phyloP scores from a whole-genome alignment of 352 stramenopile genomes.

The Globisporangium apiculatum region DNA sequence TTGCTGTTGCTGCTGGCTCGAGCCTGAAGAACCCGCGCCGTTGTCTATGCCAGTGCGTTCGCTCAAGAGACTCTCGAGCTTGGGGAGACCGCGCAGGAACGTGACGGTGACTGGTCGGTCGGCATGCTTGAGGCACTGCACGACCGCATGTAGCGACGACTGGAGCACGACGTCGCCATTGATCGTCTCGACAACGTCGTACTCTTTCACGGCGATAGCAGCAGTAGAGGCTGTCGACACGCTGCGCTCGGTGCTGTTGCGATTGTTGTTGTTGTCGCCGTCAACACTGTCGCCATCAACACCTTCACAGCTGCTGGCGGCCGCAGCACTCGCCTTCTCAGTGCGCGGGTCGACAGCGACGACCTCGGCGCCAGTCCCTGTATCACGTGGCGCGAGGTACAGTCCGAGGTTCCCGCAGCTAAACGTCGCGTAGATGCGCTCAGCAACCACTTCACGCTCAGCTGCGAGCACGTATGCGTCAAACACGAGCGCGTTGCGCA shows the following conservation, averaged over 20 bases:
- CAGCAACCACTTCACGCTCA: conserved; percentile 27
- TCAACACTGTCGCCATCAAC: conserved; percentile 4
- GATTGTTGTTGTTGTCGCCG: conserved; percentile 4
- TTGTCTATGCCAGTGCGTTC: background rate
- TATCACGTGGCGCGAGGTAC: conserved; percentile 18
- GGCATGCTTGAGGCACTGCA: conserved; percentile 28
- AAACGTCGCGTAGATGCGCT: conserved; percentile 41
- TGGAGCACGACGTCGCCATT: conserved; percentile 37
- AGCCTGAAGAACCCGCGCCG: background rate
- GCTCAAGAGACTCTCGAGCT: conserved; percentile 12
- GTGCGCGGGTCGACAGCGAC: conserved; percentile 11
- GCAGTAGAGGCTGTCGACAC: no score
- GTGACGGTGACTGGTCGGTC: conserved; percentile 40
- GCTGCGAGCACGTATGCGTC: conserved; percentile 22
- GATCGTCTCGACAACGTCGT: conserved; percentile 38
- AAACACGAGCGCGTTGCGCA: conserved; percentile 22
- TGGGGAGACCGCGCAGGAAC: conserved; percentile 30
- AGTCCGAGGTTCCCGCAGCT: conserved; percentile 37
- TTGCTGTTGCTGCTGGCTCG: conserved; percentile 3
- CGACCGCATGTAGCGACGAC: conserved; percentile 22
- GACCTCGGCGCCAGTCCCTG: conserved; percentile 18
- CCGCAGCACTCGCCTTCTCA: background rate
- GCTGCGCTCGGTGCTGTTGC: background rate
- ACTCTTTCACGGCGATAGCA: conserved; percentile 3
- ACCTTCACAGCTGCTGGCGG: background rate